Conservation (phyloP, 2,329 filamentous ascomycete genomes). For the Cercospora brassicicola region DNA sequence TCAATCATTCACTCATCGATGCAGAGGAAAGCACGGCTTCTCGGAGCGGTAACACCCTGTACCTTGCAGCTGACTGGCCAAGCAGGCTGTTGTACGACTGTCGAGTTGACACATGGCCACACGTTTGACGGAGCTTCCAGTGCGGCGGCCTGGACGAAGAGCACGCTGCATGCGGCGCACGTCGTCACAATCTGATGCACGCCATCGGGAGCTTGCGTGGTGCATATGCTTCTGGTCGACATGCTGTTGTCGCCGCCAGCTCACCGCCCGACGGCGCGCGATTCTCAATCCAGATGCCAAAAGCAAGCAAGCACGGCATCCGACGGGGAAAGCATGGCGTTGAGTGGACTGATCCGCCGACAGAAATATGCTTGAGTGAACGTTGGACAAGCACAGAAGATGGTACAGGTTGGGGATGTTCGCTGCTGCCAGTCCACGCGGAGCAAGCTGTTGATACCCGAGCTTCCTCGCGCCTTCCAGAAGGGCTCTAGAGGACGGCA, state of each 20-base stretch:
- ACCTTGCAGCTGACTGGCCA: background rate
- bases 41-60: background rate
- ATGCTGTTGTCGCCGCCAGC: background rate
- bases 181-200: background rate
- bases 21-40: background rate
- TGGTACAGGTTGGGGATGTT: too few species aligned
- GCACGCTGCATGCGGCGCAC: background rate
- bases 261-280: background rate
- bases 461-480: constrained; percentile 18
- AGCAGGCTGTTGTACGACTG: too few species aligned
- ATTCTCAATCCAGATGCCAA: background rate
- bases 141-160: background rate
- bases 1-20: background rate
- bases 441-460: background rate
- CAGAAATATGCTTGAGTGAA: too few species aligned
- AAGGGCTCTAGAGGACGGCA: constrained; percentile 7
- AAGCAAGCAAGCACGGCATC: background rate
- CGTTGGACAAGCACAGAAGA: too few species aligned
- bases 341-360: too few species aligned
- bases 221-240: background rate
- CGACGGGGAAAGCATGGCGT: too few species aligned
- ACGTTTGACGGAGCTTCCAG: background rate
- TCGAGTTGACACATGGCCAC: background rate
- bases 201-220: background rate
- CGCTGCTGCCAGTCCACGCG: background rate